These are phyloP conservation scores for Saccharomyces jurei DNA, from an alignment of 805 yeast genomes.

Conservation along the genomic window DNA sequence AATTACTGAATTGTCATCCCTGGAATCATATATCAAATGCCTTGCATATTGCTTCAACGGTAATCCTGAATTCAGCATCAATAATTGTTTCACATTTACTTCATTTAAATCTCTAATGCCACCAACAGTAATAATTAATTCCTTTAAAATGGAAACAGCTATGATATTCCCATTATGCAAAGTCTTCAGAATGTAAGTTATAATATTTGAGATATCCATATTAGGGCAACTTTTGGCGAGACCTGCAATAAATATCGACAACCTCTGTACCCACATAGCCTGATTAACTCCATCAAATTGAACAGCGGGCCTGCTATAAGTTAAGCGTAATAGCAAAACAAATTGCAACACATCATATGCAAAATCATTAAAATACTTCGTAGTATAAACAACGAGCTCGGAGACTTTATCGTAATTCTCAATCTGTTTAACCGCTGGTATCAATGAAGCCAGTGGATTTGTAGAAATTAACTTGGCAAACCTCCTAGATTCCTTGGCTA, in stretches of 20 bases:
- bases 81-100: slow-evolving; percentile 56
- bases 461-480: slow-evolving; percentile 64
- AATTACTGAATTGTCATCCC: slow-evolving; percentile 41
- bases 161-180: slow-evolving; percentile 52
- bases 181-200: slow-evolving; percentile 52
- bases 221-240: slow-evolving; percentile 45
- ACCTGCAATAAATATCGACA: slow-evolving; percentile 71
- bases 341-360: slow-evolving; percentile 82
- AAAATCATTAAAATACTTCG: slow-evolving; percentile 62
- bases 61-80: slow-evolving; percentile 55
- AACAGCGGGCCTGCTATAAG: slow-evolving; percentile 55
- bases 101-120: slow-evolving; percentile 69
- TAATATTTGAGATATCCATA: slow-evolving; percentile 56
- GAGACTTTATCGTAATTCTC: slow-evolving; percentile 89
- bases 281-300: slow-evolving; percentile 78
- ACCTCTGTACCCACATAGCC: slow-evolving; percentile 76
- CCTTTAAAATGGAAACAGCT: slow-evolving; percentile 57
- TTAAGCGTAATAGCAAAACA: slow-evolving; percentile 61
- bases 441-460: slow-evolving; percentile 72
- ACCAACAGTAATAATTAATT: slow-evolving; percentile 62
- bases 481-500: slow-evolving; percentile 60
- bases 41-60: slow-evolving; percentile 50
- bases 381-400: slow-evolving; percentile 68
- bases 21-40: slow-evolving; percentile 42
- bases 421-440: slow-evolving; percentile 66